Evolutionary conservation across 1,284 basidiomycete genomes (phyloP).

Genomic region (Wolfiporia cocos): DNA sequence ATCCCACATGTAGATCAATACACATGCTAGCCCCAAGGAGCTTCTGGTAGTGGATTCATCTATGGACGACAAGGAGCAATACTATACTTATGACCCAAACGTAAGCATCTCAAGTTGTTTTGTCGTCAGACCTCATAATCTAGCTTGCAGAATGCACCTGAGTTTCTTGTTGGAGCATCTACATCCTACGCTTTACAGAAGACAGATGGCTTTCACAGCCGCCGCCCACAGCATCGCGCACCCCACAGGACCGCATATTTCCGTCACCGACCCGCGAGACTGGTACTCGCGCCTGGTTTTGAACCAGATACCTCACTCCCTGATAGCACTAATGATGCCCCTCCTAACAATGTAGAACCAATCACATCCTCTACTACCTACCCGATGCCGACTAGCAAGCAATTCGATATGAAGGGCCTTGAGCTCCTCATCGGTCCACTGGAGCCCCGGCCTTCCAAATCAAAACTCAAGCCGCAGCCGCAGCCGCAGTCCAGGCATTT

Average conservation of each 20-base stretch:
- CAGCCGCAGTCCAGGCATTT: constrained; percentile 2
- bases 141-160: constrained; percentile 14
- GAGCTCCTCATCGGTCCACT: constrained; percentile 6
- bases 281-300: constrained; percentile 12
- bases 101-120: constrained; percentile 5
- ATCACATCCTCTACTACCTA: not conserved
- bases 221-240: constrained; percentile 2
- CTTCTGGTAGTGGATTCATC: not conserved
- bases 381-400: not conserved
- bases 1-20: not conserved
- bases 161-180: constrained; percentile 19
- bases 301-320: constrained; percentile 4
- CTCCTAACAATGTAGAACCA: not conserved
- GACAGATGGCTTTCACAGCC: constrained; percentile 13
- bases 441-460: not conserved
- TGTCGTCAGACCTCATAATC: not conserved
- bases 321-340: not conserved
- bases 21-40: too few species aligned
- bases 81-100: constrained; percentile 17
- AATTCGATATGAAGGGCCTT: constrained; percentile 1
- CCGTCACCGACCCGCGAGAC: constrained; percentile 11
- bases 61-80: constrained; percentile 6
- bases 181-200: constrained; percentile 14
- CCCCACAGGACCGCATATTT: not conserved
- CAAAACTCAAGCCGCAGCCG: constrained; percentile 1